A percentile compares a stretch with the other conserved stretches of the same genome.
Conservation (phyloP, 139 green algal species). For the Picochlorum sp. region DNA sequence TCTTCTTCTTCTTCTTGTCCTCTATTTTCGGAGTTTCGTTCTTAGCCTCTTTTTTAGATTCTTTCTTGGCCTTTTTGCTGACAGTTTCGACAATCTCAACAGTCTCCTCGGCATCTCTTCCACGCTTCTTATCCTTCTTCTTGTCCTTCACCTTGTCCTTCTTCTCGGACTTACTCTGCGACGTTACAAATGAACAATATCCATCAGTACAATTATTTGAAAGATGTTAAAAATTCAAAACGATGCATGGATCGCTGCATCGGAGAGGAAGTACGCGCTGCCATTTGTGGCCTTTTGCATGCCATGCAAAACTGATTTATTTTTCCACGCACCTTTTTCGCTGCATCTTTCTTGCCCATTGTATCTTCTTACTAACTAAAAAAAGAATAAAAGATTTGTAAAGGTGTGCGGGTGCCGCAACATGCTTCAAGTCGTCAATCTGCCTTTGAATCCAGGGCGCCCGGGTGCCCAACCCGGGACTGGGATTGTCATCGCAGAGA, state of each 20-base stretch:
- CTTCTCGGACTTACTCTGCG: background rate
- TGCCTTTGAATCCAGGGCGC: too few relatives aligned
- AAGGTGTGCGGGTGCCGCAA: too few relatives aligned
- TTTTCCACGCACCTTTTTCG: too few relatives aligned
- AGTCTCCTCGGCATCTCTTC: background rate
- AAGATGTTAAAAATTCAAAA: background rate
- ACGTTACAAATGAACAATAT: background rate
- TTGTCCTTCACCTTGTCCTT: background rate
- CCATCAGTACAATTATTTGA: background rate
- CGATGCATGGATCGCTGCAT: background rate
- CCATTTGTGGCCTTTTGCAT: background rate
- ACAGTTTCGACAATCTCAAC: background rate
- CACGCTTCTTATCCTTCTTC: constrained; percentile 19
- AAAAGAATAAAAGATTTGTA: too few relatives aligned
- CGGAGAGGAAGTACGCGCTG: background rate
- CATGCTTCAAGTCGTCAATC: too few relatives aligned
- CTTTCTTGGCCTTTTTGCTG: background rate
- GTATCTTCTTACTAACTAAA: too few relatives aligned
- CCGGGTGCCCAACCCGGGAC: too few relatives aligned
- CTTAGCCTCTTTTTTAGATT: constrained; percentile 1
- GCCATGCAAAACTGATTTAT: background rate
- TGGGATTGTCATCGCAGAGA: too few relatives aligned
- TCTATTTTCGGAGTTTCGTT: constrained; percentile 3
- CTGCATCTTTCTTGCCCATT: too few relatives aligned
- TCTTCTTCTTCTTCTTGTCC: background rate